A percentile compares a stretch with the other conserved stretches of the same genome.
phyloP scores from a whole-genome alignment of 2,329 filamentous ascomycete genomes.

The Ophiostoma sp. region DNA sequence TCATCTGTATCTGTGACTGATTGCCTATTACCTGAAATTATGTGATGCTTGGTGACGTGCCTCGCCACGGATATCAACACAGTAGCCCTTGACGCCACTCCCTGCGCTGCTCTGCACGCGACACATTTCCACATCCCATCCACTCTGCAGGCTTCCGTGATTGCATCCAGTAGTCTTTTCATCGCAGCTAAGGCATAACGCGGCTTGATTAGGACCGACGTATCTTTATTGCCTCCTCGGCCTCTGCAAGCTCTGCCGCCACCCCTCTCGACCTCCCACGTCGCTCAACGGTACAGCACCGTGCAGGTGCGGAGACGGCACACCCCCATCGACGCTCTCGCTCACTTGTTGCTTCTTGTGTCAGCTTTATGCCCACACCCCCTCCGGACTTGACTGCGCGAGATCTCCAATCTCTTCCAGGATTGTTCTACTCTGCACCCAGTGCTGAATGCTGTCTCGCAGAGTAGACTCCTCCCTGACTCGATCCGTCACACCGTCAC shows the following conservation, averaged over 20 bases:
- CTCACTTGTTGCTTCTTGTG: not conserved
- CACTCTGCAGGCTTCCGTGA: not conserved
- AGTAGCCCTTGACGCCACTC: not conserved
- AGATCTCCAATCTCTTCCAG: not conserved
- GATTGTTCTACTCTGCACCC: not conserved
- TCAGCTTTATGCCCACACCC: not conserved
- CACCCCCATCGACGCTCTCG: not conserved
- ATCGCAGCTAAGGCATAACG: not conserved
- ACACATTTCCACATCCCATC: conserved; percentile 3
- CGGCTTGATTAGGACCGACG: not conserved
- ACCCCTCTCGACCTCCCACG: not conserved
- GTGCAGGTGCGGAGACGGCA: not conserved
- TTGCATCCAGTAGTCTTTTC: not conserved
- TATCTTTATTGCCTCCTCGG: not conserved
- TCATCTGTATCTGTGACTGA: not conserved
- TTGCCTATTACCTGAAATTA: no score
- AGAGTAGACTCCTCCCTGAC: not conserved
- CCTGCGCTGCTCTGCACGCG: not conserved
- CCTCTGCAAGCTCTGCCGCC: no score
- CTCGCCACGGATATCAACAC: not conserved
- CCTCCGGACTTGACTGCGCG: not conserved
- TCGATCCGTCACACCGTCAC: not conserved
- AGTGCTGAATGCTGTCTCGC: no score
- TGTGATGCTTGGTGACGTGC: not conserved
- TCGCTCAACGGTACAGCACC: not conserved